Conservation (phyloP, 2,329 filamentous ascomycete genomes). For the Raffaelea albimanens region DNA sequence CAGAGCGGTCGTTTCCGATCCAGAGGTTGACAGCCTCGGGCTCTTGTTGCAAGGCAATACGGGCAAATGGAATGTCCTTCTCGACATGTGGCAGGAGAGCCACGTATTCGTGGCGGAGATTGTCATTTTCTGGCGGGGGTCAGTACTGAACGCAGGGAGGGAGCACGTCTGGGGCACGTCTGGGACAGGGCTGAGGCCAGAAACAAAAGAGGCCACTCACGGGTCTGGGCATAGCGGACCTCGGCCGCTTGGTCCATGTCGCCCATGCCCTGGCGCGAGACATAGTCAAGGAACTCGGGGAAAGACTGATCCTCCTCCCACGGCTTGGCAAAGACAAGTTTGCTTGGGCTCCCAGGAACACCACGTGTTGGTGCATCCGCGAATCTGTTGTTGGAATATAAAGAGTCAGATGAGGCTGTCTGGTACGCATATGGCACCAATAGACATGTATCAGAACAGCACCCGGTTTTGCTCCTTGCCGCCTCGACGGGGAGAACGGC, state of each 20-base stretch:
- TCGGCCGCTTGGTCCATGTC: constrained; percentile 24
- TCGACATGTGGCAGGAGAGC: constrained; percentile 55
- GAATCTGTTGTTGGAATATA: constrained; percentile 27
- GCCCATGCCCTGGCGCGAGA: constrained; percentile 47
- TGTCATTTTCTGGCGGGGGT: constrained; percentile 58
- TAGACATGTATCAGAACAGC: no score
- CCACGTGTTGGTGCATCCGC: constrained; percentile 43
- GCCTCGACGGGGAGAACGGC: no score
- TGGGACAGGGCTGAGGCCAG: no score
- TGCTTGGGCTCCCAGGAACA: constrained; percentile 14
- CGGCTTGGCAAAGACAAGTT: constrained; percentile 59
- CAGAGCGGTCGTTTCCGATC: constrained; percentile 64
- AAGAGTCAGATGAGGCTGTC: no score
- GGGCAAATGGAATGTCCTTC: constrained; percentile 58
- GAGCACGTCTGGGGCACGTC: neutral
- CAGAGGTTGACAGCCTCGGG: constrained; percentile 77
- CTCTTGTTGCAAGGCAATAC: constrained; percentile 53
- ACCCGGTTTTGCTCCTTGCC: no score
- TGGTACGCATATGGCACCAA: no score
- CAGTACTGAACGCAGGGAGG: neutral
- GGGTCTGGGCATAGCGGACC: constrained; percentile 67
- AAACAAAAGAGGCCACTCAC: constrained; percentile 28
- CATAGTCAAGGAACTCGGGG: constrained; percentile 48
- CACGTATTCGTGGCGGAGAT: constrained; percentile 63
- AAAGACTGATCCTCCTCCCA: constrained; percentile 59